Base-by-base conservation (phyloP, 2,329 filamentous ascomycete genomes). In the Ilyonectria sp. region DNA sequence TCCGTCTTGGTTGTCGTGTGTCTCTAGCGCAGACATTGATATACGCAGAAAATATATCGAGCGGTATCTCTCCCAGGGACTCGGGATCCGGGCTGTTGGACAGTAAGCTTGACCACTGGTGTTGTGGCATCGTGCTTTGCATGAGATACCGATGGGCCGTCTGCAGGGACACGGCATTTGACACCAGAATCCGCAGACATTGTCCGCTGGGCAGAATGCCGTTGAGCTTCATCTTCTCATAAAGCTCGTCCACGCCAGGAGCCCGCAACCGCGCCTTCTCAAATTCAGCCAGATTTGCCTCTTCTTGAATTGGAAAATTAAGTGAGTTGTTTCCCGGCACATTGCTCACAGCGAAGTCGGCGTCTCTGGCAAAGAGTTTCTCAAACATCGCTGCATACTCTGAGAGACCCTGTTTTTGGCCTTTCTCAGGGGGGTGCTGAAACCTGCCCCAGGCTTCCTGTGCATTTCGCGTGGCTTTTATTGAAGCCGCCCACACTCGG, bases 191-290 rank as follows among this genome's bases (percentile, higher is more conserved):
- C 3, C 81, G 80, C 8, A 93, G 83, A 29, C 86, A 88, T 46
- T 81, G 77, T 1, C 83, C 84, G 4, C 80, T 75, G 0, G 90
- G 87, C 7, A 76, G 79, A 21, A 91, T 75, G 1, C 85, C 83
- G 2, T 82, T 81, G 1, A 75, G 76, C 13, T 81, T 76, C 89
- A 94, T 92, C 47, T 85, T 82, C 11, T 83, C 75, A 65, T 91
- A 92, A 4, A 95, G 82, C 57, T 87, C 82, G 5, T 84, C 79
- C 11, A 90, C 79, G 1, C 83, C 85, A 2, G 92, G 92, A 1
- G 92, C 89, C 15, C 84, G 82, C 49, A 90, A 81, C n/a, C 89
- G 85, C 44, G 89, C 86, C 70, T 88, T 89, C 64, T 93, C 92
- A 61, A 90, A 88, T n/a, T 90, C 86, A 65, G 85, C 92, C 74